Evolutionary conservation across 148 eudicot species (phyloP), one percentile per base, ranked within the genome.

Genomic region (Salicornia ramosissima): DNA sequence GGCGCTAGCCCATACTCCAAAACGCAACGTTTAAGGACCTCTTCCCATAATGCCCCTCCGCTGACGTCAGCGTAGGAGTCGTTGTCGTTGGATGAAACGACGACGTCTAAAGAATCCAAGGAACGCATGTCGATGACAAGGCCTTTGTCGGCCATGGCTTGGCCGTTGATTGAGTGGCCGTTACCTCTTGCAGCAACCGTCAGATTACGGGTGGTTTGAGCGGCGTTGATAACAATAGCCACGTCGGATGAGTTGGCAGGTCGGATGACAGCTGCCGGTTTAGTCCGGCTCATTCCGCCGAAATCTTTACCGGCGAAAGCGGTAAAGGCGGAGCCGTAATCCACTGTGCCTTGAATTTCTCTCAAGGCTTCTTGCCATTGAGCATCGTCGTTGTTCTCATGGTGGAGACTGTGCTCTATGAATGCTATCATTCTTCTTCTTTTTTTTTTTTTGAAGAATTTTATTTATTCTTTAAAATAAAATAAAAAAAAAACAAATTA

Each of bases 151-250:
- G 93, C 77, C 89, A 83, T 83, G 31, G 96, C 89, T 79, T 92
- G 97, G 22, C 97, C 97, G 88, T 87, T 89, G 71, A 87, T 80
- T 9, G 97, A 92, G 82, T 92, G 97, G 18, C 92, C 96, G 80
- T 92, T 89, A 2, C 97, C 97, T 15, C 96, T 54, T 1, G 97
- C 93, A 0, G 96, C 97, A 9, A 92, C 89, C 22, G 91, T 86
- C 47, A 92, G 78, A 30, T 25, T 31, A 2, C 61, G 67, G 2
- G 89, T 77, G 18, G 67, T 57, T 1, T 77, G 53, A 4, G 88
- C 96, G 10, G 83, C 74, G 22, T 64, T 70, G 0, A 92, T 52
- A 0, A 84, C 78, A 15, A 45, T 31, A 3, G 86, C 79, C 6
- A 92, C 64, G 74, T 92, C 97, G 31, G 72, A 72, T 28, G 72